phyloP scores from a whole-genome alignment of 768 basidiomycete species.

The Kwoniella sp. region DNA sequence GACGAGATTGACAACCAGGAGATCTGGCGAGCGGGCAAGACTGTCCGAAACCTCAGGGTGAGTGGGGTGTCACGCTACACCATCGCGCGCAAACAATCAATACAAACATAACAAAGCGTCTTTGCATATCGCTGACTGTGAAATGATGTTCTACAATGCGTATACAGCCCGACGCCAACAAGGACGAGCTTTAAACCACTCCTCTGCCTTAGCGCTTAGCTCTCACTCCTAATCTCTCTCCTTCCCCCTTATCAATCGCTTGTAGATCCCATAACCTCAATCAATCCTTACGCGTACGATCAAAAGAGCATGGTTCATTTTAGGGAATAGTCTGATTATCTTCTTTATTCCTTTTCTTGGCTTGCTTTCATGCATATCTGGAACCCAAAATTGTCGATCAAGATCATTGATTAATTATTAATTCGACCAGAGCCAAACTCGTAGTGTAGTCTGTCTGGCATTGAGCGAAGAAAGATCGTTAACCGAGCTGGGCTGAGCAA shows the following conservation, averaged over 20 bases:
- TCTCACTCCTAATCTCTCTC: too few relatives aligned
- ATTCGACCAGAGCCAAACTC: too few relatives aligned
- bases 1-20: slow-evolving; percentile 96
- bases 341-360: neutral
- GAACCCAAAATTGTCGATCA: neutral
- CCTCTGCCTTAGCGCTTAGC: neutral
- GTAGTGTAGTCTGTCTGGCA: too few relatives aligned
- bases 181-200: slow-evolving; percentile 47
- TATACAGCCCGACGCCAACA: slow-evolving; percentile 47
- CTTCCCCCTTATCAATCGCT: neutral
- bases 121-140: slow-evolving; percentile 5
- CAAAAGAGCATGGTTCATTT: neutral
- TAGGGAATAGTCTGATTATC: neutral
- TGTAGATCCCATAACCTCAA: neutral
- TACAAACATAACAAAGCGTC: neutral
- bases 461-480: too few relatives aligned
- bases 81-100: too few relatives aligned
- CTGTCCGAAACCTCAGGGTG: slow-evolving; percentile 72
- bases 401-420: too few relatives aligned
- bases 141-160: neutral
- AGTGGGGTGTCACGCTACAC: slow-evolving; percentile 12
- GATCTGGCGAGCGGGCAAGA: slow-evolving; percentile 97
- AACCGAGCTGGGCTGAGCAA: too few relatives aligned
- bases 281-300: neutral
- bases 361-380: neutral